Base-by-base conservation (phyloP, 176 grass and related monocot genomes). In the Raddia distichophylla region DNA sequence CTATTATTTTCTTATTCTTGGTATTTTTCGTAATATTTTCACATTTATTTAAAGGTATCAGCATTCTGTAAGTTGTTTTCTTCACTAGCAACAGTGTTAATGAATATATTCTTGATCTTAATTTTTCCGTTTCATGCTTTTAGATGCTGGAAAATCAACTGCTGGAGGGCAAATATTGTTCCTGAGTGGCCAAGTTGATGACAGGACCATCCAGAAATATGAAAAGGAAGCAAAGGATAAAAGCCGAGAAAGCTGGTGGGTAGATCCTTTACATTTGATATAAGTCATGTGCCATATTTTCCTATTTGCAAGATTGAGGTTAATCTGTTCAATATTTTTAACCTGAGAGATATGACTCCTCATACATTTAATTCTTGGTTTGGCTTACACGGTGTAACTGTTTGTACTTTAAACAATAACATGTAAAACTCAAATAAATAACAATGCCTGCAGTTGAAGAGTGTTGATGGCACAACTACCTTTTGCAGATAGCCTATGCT, bases 171-270 rank as follows among this genome's bases (percentile, higher is more conserved):
- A 97, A 84, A 97, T 97, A 85, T 86, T 97, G 83, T 92, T 97
- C 81, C 80, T 97, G 60, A 97, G 94, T 87, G 90, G 94, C 73
- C 94, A 97, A 81, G 92, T 97, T 33, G 94, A 97, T 89, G 94
- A 97, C 13, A 86, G 92, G 77, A 94, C 94, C 69, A 97, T 97
- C 83, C 95, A 97, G 83, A 97, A 97, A 84, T 97, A 97, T 87
- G 95, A 97, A 80, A 97, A 92, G 57, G 91, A 97, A 93, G 95
- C 92, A 57, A 97, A 94, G 80, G 95, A 97, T 69, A 97, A 97
- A 94, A 98, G 90, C 65, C 77, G 90, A 64, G 95, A 98, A 87
- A 98, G 92, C 14, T 98, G 92, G 95, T 98, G 65, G 69, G 90
- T 77, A 6, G 19, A 64, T 64, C 14, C 11, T 45, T 64, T 64